A percentile compares a stretch with the other conserved stretches of the same genome.
These are phyloP conservation scores for Saccharomyces hybrid DNA, from an alignment of 1,139 yeast genomes.

Conservation along the genomic window DNA sequence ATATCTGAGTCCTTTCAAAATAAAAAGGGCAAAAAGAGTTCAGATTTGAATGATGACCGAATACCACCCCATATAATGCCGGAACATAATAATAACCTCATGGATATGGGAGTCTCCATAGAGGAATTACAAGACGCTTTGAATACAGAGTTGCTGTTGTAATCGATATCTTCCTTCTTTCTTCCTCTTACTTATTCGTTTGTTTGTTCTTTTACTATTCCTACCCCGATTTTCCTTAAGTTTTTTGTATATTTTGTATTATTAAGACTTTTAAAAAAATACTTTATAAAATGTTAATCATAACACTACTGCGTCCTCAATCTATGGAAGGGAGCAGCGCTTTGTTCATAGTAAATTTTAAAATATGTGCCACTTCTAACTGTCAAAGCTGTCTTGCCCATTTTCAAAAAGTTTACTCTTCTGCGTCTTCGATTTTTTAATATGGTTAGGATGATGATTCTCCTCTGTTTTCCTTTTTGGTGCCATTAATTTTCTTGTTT, in stretches of 20 bases:
- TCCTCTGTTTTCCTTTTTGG: slow-evolving; percentile 16
- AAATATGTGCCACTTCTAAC: neutral
- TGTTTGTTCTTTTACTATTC: neutral
- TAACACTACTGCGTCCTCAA: neutral
- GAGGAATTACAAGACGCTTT: slow-evolving; percentile 41
- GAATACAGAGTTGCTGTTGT: slow-evolving; percentile 25
- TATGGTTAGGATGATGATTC: neutral
- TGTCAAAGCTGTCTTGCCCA: slow-evolving; percentile 12
- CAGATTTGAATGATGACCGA: neutral
- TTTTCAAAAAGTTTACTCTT: slow-evolving; percentile 8
- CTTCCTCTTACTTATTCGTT: neutral
- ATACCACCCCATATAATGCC: neutral
- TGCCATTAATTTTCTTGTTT: slow-evolving; percentile 27
- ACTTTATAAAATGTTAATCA: neutral
- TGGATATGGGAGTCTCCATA: slow-evolving; percentile 4
- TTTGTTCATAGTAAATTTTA: neutral
- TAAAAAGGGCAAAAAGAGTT: neutral
- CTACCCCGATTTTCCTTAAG: neutral
- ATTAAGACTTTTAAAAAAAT: neutral
- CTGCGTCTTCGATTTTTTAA: neutral
- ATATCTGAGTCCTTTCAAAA: neutral
- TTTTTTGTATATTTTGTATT: neutral
- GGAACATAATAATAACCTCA: neutral
- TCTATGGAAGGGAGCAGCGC: neutral
- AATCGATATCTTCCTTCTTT: neutral